Evolutionary conservation across 371 early-diverging fungal species (phyloP).

Genomic region (Apophysomyces elegans): DNA sequence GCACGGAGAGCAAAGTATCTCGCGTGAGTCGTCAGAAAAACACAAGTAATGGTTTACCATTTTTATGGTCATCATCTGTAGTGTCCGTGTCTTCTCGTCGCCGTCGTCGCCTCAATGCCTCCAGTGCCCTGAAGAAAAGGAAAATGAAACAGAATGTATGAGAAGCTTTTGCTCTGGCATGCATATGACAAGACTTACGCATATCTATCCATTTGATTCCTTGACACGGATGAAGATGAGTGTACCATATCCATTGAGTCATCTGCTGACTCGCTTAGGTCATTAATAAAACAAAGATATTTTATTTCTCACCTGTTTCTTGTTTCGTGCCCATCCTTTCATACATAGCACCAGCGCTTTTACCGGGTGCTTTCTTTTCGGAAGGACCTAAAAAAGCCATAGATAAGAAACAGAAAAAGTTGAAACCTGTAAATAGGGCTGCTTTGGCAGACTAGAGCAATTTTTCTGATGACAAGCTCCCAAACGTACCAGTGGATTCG

Average conservation of each 20-base stretch:
- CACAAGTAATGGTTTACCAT: slow-evolving; percentile 9
- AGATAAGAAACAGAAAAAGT: no score
- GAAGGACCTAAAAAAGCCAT: neutral
- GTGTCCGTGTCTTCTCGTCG: slow-evolving; percentile 35
- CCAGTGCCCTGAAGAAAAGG: slow-evolving; percentile 24
- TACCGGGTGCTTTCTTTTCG: slow-evolving; percentile 23
- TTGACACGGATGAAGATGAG: slow-evolving; percentile 3
- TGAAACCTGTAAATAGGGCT: neutral
- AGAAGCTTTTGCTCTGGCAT: neutral
- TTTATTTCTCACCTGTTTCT: slow-evolving; percentile 29
- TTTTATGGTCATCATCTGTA: slow-evolving; percentile 25
- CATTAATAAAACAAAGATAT: neutral
- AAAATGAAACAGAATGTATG: no score
- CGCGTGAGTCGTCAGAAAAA: neutral
- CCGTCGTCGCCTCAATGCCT: slow-evolving; percentile 33
- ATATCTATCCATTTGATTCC: slow-evolving; percentile 37
- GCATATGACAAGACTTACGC: slow-evolving; percentile 22
- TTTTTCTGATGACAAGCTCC: no score
- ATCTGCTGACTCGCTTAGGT: slow-evolving; percentile 7
- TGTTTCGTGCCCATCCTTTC: slow-evolving; percentile 41
- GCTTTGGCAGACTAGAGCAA: neutral
- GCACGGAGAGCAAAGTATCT: no score
- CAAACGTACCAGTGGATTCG: slow-evolving; percentile 7
- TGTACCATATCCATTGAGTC: slow-evolving; percentile 14
- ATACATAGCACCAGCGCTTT: slow-evolving; percentile 28